Base-by-base conservation (phyloP, 1,284 basidiomycete genomes). In the Volvariella volvacea region DNA sequence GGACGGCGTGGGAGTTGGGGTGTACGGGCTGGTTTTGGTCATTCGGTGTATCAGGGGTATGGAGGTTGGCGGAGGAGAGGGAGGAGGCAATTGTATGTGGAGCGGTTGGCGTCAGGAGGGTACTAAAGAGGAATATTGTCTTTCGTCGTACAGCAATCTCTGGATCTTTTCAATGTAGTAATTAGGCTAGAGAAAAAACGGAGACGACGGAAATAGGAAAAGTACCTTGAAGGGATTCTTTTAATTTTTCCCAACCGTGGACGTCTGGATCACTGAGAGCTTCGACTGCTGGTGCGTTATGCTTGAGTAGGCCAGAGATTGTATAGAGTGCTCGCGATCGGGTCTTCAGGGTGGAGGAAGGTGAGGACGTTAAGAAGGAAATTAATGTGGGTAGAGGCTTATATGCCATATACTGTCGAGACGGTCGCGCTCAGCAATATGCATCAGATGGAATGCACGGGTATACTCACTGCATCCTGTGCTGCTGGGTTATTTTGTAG, bases 401-500 rank as follows among this genome's bases (percentile, higher is more conserved):
- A 22, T 82, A 67, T 6, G 73, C 62, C 41, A 91, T 71, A 59
- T 92, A 92, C 91, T 93, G 50, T 2, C 22, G 12, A 28, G 25
- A 6, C 25, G 25, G 25, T 28, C 25, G 25, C 10, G 16, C 1
- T 6, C 14, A 19, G 12, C 17, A 37, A 25, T n/a, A 38, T 4
- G 14, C 17, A 31, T 39, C 15, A 6, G 19, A 6, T n/a, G 22
- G 22, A 2, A 3, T 6, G 9, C 19, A 2, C 25, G 12, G 9
- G 21, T 31, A 8, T 7, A 76, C 86, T 55, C 57, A 96, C 90
- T 1, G 85, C 79, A 41, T 80, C 74, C 58, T 98, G 95, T 0
- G 92, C 92, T 43, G 86, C 77, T 3, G 91, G 88, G 55, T 98
- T 99, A 62, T 99, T 98, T 62, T 98, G 94, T 1, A 95, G 66